Conservation (phyloP, 257 asterid species). For the Solanum bukasovii region DNA sequence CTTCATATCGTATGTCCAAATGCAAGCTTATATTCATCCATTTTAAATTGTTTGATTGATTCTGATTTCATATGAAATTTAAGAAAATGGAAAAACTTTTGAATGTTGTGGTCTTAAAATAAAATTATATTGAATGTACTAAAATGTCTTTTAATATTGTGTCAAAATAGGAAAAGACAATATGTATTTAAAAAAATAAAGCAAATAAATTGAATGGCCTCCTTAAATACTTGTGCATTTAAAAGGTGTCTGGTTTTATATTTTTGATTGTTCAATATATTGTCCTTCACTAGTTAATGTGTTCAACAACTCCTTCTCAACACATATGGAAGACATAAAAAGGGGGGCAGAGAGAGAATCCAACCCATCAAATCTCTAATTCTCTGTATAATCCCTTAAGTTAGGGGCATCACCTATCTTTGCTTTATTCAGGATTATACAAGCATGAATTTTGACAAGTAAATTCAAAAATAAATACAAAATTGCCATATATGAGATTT, state of each 20-base stretch:
- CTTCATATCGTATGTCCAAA: not conserved
- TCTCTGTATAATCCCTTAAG: not conserved
- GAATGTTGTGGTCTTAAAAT: not conserved
- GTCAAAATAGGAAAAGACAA: not conserved
- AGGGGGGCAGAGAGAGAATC: not conserved
- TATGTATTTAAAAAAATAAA: not conserved
- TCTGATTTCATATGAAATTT: not conserved
- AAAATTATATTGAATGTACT: not conserved
- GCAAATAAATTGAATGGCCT: not conserved
- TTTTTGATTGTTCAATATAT: not conserved
- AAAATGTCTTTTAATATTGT: not conserved
- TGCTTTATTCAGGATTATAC: not conserved
- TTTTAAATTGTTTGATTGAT: not conserved
- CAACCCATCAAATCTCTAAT: not conserved
- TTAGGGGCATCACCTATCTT: not conserved
- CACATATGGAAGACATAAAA: not conserved
- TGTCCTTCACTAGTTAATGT: not conserved
- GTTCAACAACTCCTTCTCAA: not conserved
- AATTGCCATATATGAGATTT: not conserved
- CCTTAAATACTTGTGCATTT: not conserved
- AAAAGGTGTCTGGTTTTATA: not conserved
- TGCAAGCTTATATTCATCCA: not conserved
- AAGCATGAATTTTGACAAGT: not conserved
- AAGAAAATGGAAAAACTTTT: not conserved
- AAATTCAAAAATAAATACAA: not conserved